Evolutionary conservation across 148 eudicot species (phyloP).

Genomic region (Cornus suecica): DNA sequence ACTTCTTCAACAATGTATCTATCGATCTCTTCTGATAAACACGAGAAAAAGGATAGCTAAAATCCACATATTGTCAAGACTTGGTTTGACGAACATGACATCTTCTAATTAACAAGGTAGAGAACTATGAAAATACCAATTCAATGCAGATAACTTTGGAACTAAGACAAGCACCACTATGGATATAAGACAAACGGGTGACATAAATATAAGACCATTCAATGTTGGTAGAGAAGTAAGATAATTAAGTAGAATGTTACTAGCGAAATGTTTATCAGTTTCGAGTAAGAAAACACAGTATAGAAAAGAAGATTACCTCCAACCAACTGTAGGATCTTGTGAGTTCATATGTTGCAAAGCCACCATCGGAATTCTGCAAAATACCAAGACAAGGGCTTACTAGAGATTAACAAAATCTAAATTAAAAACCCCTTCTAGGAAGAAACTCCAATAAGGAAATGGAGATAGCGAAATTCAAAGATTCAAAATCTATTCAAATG

Average conservation of each 20-base stretch:
- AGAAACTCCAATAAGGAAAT: conserved; percentile 5
- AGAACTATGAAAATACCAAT: background rate
- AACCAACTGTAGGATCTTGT: conserved; percentile 95
- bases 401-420: background rate
- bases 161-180: background rate
- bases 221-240: background rate
- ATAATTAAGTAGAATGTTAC: background rate
- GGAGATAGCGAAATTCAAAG: background rate
- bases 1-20: background rate
- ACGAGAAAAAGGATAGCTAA: background rate
- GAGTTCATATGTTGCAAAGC: conserved; percentile 96
- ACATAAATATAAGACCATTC: background rate
- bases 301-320: conserved; percentile 54
- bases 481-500: background rate
- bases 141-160: background rate
- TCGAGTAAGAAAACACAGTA: background rate
- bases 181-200: background rate
- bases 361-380: conserved; percentile 74
- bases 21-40: background rate
- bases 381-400: conserved; percentile 1
- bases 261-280: background rate
- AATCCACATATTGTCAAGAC: background rate
- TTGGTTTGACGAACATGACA: background rate
- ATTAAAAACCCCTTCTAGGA: background rate
- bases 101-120: background rate